These are phyloP conservation scores for Pythium volutum DNA, from an alignment of 352 stramenopile species.

Conservation along the genomic window DNA sequence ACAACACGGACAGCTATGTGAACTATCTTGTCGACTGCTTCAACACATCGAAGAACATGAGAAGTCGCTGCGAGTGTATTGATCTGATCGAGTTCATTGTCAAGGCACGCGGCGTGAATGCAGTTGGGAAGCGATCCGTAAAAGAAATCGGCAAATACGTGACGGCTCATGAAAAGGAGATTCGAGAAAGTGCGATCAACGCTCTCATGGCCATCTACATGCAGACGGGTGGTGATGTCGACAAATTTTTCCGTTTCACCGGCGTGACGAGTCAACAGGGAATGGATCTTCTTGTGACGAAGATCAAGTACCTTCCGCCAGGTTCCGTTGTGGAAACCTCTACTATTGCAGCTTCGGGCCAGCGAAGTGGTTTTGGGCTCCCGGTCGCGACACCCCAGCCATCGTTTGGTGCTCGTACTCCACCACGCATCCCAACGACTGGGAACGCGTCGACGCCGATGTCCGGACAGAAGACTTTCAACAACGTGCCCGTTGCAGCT, in stretches of 20 bases:
- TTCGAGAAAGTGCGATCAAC: slow-evolving; percentile 76
- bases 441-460: slow-evolving; percentile 25
- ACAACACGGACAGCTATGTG: slow-evolving; percentile 74
- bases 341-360: slow-evolving; percentile 8
- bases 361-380: slow-evolving; percentile 23
- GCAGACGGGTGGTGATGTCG: slow-evolving; percentile 57
- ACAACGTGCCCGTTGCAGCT: slow-evolving; percentile 15
- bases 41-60: slow-evolving; percentile 83
- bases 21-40: slow-evolving; percentile 79
- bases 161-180: slow-evolving; percentile 75
- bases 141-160: slow-evolving; percentile 83
- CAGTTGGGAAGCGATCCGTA: slow-evolving; percentile 68
- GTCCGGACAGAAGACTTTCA: slow-evolving; percentile 33
- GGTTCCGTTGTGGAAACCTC: slow-evolving; percentile 29
- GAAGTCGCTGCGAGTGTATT: slow-evolving; percentile 83
- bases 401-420: slow-evolving; percentile 13
- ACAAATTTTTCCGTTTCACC: slow-evolving; percentile 77
- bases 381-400: slow-evolving; percentile 11
- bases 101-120: slow-evolving; percentile 49
- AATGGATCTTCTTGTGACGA: slow-evolving; percentile 69
- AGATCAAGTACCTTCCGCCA: slow-evolving; percentile 72
- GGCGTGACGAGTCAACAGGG: slow-evolving; percentile 77
- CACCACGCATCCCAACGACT: slow-evolving; percentile 22
- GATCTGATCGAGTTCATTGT: slow-evolving; percentile 80
- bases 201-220: slow-evolving; percentile 68